Evolutionary conservation across 2,329 filamentous ascomycete species (phyloP).

Genomic region (Camptophora hylomeconis): DNA sequence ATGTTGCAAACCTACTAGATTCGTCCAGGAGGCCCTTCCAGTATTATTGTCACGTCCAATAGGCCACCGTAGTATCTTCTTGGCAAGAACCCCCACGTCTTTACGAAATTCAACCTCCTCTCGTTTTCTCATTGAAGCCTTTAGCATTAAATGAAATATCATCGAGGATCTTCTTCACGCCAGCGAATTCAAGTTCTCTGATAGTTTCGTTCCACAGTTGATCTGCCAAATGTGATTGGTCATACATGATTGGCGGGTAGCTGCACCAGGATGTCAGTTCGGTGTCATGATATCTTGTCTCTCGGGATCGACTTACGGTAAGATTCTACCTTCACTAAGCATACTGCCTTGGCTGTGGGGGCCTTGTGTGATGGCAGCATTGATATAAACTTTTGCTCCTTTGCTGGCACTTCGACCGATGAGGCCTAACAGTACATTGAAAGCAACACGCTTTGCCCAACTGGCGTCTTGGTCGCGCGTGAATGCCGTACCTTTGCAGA

Average conservation of each 20-base stretch:
- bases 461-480: constrained; percentile 20
- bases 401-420: constrained; percentile 23
- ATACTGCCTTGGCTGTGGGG: constrained; percentile 40
- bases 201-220: constrained; percentile 24
- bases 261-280: constrained; percentile 6
- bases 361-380: constrained; percentile 34
- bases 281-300: too few relatives aligned
- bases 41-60: too few relatives aligned
- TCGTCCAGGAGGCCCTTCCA: too few relatives aligned
- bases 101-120: too few relatives aligned
- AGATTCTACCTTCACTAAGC: constrained; percentile 35
- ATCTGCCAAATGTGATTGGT: constrained; percentile 23
- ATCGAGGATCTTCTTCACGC: constrained; percentile 9
- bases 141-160: too few relatives aligned
- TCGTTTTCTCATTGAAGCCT: too few relatives aligned
- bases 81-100: too few relatives aligned
- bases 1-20: too few relatives aligned
- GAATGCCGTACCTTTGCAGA: constrained; percentile 31
- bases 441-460: constrained; percentile 6
- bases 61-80: too few relatives aligned
- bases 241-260: constrained; percentile 19
- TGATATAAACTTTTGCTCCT: constrained; percentile 36
- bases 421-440: constrained; percentile 17
- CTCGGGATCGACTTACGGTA: constrained; percentile 31
- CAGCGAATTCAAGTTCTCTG: constrained; percentile 14